These are phyloP conservation scores for Fraxinus velutina DNA, from an alignment of 305 asterid genomes.

Conservation along the genomic window DNA sequence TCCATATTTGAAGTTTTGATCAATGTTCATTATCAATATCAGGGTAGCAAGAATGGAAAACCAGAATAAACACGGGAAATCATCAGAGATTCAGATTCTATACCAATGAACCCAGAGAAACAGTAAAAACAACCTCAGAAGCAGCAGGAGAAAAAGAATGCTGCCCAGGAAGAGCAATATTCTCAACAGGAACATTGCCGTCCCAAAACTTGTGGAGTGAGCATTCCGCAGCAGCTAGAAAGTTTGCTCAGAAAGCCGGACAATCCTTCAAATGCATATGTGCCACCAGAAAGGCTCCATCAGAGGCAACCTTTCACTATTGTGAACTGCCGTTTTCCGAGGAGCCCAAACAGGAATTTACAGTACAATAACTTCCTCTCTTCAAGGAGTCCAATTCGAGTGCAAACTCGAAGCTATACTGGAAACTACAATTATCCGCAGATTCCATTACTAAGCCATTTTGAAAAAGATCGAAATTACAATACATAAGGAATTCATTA, in stretches of 20 bases:
- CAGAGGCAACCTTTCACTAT: slow-evolving; percentile 42
- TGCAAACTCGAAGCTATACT: background rate
- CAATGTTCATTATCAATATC: background rate
- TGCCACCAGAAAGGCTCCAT: slow-evolving; percentile 24
- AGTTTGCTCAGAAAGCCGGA: slow-evolving; percentile 16
- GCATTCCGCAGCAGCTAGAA: slow-evolving; percentile 7
- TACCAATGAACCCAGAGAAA: slow-evolving; percentile 18
- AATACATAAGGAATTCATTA: background rate
- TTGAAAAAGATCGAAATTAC: slow-evolving; percentile 9
- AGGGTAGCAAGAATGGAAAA: slow-evolving; percentile 30
- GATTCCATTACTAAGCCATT: background rate
- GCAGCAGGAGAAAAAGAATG: background rate
- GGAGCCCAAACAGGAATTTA: slow-evolving; percentile 13
- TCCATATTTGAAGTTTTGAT: too few relatives aligned
- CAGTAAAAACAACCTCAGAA: slow-evolving; percentile 5
- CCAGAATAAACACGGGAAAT: background rate
- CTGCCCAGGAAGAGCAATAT: background rate
- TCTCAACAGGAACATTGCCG: slow-evolving; percentile 4
- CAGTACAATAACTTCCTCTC: background rate
- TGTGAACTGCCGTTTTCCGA: slow-evolving; percentile 14
- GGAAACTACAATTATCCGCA: slow-evolving; percentile 1
- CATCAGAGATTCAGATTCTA: background rate
- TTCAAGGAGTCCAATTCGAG: slow-evolving; percentile 1
- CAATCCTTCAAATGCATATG: slow-evolving; percentile 4
- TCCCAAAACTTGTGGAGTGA: background rate